Conservation (phyloP, 2,329 filamentous ascomycete genomes). For the Cercospora beticola region DNA sequence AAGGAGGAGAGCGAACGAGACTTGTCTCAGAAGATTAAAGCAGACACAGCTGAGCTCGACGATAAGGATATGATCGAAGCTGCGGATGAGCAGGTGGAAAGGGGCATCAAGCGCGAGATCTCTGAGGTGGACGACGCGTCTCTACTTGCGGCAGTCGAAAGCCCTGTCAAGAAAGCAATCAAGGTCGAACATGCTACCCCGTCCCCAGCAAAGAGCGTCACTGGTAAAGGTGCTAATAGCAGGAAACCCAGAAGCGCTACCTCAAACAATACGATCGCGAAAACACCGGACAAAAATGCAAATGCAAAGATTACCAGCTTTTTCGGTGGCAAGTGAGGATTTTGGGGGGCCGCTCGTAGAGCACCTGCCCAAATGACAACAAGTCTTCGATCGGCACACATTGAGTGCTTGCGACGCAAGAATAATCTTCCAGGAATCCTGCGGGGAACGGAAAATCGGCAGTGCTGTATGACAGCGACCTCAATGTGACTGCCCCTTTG, state of each 20-base stretch:
- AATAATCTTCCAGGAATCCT: neutral
- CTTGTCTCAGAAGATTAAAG: slow-evolving; percentile 44
- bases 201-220: slow-evolving; percentile 27
- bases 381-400: neutral
- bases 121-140: slow-evolving; percentile 39
- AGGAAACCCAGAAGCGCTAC: slow-evolving; percentile 57
- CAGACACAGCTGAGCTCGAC: slow-evolving; percentile 43
- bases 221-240: slow-evolving; percentile 21
- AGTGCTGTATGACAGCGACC: neutral
- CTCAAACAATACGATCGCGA: slow-evolving; percentile 53
- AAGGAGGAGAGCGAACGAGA: slow-evolving; percentile 27
- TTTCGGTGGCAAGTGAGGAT: slow-evolving; percentile 48
- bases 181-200: slow-evolving; percentile 32
- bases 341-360: neutral
- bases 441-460: neutral
- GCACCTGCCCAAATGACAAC: neutral
- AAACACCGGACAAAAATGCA: slow-evolving; percentile 48
- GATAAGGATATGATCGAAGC: slow-evolving; percentile 31
- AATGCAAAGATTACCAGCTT: slow-evolving; percentile 60
- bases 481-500: neutral
- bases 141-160: slow-evolving; percentile 29
- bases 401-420: neutral
- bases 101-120: slow-evolving; percentile 51
- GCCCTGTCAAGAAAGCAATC: slow-evolving; percentile 42
- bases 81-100: slow-evolving; percentile 31